phyloP scores from a whole-genome alignment of 768 basidiomycete genomes.

The Tricholoma saponaceum region DNA sequence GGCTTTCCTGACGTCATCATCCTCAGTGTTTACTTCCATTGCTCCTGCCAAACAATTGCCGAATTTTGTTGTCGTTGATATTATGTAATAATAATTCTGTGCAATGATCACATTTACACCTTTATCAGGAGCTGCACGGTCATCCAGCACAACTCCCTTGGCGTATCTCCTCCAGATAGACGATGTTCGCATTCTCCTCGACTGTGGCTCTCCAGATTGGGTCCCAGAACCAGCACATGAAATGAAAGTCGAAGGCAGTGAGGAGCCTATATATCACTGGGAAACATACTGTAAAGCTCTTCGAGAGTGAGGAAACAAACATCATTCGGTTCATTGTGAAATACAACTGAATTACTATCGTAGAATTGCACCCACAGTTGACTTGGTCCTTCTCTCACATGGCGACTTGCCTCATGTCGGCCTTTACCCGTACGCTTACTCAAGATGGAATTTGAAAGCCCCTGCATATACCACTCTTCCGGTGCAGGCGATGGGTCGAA shows the following conservation, averaged over 20 bases:
- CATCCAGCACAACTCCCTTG: slow-evolving; percentile 58
- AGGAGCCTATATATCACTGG: slow-evolving; percentile 43
- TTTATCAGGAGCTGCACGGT: slow-evolving; percentile 78
- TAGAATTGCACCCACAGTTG: slow-evolving; percentile 76
- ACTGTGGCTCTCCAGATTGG: slow-evolving; percentile 93
- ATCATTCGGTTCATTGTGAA: neutral
- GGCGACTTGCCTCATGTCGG: slow-evolving; percentile 88
- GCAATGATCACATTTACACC: slow-evolving; percentile 94
- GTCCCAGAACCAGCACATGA: slow-evolving; percentile 50
- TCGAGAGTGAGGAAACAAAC: slow-evolving; percentile 51
- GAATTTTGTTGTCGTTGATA: neutral
- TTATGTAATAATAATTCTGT: slow-evolving; percentile 3
- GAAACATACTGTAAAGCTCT: slow-evolving; percentile 62
- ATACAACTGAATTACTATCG: neutral
- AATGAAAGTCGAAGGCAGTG: slow-evolving; percentile 25
- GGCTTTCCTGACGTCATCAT: too few species aligned
- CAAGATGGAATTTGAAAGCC: slow-evolving; percentile 83
- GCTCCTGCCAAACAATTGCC: neutral
- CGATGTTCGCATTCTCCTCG: slow-evolving; percentile 88
- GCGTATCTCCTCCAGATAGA: slow-evolving; percentile 91
- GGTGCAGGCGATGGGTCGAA: slow-evolving; percentile 92
- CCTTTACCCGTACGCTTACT: slow-evolving; percentile 88
- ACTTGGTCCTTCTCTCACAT: slow-evolving; percentile 92
- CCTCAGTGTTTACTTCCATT: neutral
- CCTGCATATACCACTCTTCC: slow-evolving; percentile 94